Base-by-base conservation (phyloP, 192 early-diverging fungal species). In the Backusella tarrabulga region DNA sequence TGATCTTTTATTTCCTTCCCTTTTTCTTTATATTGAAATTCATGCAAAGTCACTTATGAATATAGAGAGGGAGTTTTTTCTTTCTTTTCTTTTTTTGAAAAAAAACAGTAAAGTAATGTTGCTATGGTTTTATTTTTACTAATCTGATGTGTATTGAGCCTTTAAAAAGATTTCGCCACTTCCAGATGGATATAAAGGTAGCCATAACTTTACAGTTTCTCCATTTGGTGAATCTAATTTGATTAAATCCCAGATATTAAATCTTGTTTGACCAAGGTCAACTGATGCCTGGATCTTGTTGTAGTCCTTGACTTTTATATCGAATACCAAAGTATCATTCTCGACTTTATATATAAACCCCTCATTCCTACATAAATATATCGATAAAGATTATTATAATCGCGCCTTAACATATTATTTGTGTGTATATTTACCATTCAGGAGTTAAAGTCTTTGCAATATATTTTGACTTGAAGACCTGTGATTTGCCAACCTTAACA, bases 211-310 rank as follows among this genome's bases (percentile, higher is more conserved):
- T 29, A 71, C 23, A 21, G 21, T 29, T 32, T 68, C 60, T 15
- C 44, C 68, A 68, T 50, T 44, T 54, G 42, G 35, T 8, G 19
- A 9, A 38, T 72, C 72, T 6, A 60, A 34, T 36, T 79, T 74
- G 23, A 79, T 60, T 23, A 79, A 44, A 40, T 79, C 78, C 78
- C 78, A 79, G 42, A 79, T 79, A 70, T 79, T 79, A 23, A 38
- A 66, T 23, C 67, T 67, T 70, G 34, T 56, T 26, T 71, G 50
- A 19, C 78, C 78, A 32, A 79, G 21, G 66, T 67, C 78, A 19
- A 75, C 73, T 3, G 54, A 42, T 11, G 36, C 7, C 14, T 71
- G 34, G 14, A 79, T 21, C n/a, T 50, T 42, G 36, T 79, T 79
- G 26, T 79, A 56, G 34, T 79, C 78, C 36, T 75, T 79, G 11